Percentiles rank a stretch among this genome's conserved stretches.
Conservation (phyloP, 257 asterid genomes). For the Solanum neorickii region DNA sequence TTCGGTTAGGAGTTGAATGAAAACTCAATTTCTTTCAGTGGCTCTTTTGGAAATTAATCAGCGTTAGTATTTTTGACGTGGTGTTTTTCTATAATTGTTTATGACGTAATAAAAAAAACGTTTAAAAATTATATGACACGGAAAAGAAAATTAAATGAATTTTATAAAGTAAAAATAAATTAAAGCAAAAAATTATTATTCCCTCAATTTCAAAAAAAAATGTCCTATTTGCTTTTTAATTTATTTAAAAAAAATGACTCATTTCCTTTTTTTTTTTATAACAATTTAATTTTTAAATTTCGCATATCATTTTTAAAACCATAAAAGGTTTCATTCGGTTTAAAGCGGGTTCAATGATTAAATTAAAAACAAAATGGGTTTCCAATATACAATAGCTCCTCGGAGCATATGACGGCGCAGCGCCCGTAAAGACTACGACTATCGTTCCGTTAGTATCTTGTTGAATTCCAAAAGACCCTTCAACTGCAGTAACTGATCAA, state of each 20-base stretch:
- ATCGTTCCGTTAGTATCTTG: not conserved
- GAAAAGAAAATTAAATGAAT: not conserved
- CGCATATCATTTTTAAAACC: too few species aligned
- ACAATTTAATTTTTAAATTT: too few species aligned
- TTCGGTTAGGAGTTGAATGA: not conserved
- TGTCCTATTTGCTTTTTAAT: too few species aligned
- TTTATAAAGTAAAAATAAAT: not conserved
- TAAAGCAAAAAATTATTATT: not conserved
- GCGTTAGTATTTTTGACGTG: not conserved
- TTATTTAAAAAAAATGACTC: too few species aligned
- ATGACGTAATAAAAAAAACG: not conserved
- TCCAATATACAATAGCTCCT: not conserved
- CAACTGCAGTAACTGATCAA: not conserved
- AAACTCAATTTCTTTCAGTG: not conserved
- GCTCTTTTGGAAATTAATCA: not conserved
- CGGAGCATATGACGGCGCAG: not conserved
- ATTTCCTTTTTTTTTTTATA: too few species aligned
- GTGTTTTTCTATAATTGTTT: not conserved
- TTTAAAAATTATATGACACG: not conserved
- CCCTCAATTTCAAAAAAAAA: fast-evolving
- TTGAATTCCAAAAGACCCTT: not conserved
- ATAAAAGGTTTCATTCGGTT: not conserved
- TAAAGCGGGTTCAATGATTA: not conserved
- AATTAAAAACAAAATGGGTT: not conserved
- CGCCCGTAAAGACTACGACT: not conserved